These are phyloP conservation scores for Rhynchospora tenuis DNA, from an alignment of 176 grass and related monocot species.

Conservation along the genomic window DNA sequence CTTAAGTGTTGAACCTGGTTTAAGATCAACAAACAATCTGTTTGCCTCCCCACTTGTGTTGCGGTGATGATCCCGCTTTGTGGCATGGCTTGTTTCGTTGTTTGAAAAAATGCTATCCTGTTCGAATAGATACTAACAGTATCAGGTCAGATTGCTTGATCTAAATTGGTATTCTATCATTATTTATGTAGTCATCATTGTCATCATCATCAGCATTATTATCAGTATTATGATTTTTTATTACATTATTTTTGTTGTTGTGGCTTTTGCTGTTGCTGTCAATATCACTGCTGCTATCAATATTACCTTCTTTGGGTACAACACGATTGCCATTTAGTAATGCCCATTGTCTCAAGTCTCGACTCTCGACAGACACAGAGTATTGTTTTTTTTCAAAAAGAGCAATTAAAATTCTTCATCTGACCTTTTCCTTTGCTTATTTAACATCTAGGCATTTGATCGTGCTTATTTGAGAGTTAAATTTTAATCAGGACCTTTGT, in stretches of 20 bases:
- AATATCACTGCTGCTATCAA: background rate
- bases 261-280: no score
- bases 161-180: background rate
- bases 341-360: background rate
- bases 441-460: background rate
- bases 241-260: no score
- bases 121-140: background rate
- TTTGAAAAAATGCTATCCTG: constrained; percentile 35
- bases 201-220: background rate
- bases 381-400: no score
- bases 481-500: background rate
- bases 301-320: background rate
- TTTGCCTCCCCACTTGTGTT: constrained; percentile 22
- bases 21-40: constrained; percentile 39
- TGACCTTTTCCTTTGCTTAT: background rate
- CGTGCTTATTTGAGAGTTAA: background rate
- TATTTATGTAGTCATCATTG: background rate
- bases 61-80: constrained; percentile 15
- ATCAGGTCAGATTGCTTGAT: background rate
- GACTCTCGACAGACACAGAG: no score
- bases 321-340: background rate
- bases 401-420: background rate
- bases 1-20: constrained; percentile 33
- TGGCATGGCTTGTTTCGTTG: background rate
- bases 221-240: background rate